Evolutionary conservation across 2,329 filamentous ascomycete species (phyloP), one percentile per base, ranked within the genome.

Genomic region (Sporothrix globosa): DNA sequence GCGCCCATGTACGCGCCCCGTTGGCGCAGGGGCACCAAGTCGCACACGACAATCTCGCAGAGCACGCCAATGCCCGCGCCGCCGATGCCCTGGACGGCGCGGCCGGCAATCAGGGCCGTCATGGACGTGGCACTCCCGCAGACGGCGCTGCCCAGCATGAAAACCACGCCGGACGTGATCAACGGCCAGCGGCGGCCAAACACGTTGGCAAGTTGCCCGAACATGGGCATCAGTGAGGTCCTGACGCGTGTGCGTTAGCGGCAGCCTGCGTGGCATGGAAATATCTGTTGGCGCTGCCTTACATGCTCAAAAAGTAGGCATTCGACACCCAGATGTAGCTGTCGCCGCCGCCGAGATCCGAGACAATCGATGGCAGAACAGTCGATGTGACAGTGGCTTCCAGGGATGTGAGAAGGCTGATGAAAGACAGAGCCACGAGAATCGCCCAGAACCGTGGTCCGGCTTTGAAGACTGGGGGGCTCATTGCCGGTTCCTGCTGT

Each of bases 11-110:
- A 75, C 21, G 71, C 72, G 19, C 73, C 73, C 3, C 74, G 70
- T 19, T 71, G 24, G 17, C 74, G 69, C 13, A 74, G 70, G 4
- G 75, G 75, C 11, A 75, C 74, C 19, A 76, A 67, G 53, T 80
- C 79, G 10, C 75, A 76, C 14, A 80, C 73, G 5, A 77, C 76
- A n/a, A 79, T 75, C 54, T 79, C 78, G 46, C 76, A 73, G 21
- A 79, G 72, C n/a, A 78, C 75, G 30, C 77, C 69, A 21, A 79
- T 76, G 10, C 79, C 79, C 39, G 77, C 78, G 17, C 75, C 76
- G 44, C 79, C 79, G 1, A 78, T 52, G 5, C 79, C 79, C 72
- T 80, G 79, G 14, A 80, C 69, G 9, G 76, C 75, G 21, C 78
- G 74, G 5, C 78, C 78, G 19, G 72, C 76, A 17, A 80, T 75